Conservation (phyloP, 352 stramenopile species). For the Phytophthora sojae region DNA sequence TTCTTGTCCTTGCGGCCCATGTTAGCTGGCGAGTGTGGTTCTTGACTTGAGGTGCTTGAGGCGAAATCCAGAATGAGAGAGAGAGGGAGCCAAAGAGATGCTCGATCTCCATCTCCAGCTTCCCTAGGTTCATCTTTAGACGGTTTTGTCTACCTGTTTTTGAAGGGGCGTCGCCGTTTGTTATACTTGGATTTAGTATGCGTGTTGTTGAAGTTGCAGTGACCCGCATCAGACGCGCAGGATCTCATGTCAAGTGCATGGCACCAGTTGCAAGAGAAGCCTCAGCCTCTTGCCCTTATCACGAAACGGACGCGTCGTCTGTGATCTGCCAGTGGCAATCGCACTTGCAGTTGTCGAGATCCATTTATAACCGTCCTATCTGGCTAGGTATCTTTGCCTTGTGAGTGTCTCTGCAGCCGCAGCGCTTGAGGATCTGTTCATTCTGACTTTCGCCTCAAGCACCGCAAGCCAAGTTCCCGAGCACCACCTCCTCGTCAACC, state of each 20-base stretch:
- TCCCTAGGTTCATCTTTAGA: background rate
- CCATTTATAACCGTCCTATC: background rate
- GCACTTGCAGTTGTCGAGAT: background rate
- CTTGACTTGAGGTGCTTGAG: slow-evolving; percentile 19
- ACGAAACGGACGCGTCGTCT: background rate
- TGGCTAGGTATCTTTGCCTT: background rate
- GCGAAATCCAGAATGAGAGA: slow-evolving; percentile 25
- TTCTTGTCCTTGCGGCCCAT: slow-evolving; percentile 48
- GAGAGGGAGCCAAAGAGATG: background rate
- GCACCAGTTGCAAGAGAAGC: background rate
- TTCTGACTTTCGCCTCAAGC: slow-evolving; percentile 20
- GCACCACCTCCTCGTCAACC: slow-evolving; percentile 2
- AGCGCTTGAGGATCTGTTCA: background rate
- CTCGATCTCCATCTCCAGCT: no score
- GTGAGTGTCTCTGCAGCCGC: no score
- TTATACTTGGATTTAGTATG: background rate
- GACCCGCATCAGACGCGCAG: background rate
- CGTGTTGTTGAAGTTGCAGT: background rate
- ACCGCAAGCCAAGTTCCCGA: slow-evolving; percentile 13
- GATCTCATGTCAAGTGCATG: background rate
- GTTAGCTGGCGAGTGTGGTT: slow-evolving; percentile 5
- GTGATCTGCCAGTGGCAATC: background rate
- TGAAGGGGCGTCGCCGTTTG: background rate
- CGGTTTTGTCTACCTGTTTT: background rate
- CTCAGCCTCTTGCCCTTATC: background rate